A percentile compares a stretch with the other conserved stretches of the same genome.
Conservation (phyloP, 2,329 filamentous ascomycete genomes). For the Aspergillus fructus region DNA sequence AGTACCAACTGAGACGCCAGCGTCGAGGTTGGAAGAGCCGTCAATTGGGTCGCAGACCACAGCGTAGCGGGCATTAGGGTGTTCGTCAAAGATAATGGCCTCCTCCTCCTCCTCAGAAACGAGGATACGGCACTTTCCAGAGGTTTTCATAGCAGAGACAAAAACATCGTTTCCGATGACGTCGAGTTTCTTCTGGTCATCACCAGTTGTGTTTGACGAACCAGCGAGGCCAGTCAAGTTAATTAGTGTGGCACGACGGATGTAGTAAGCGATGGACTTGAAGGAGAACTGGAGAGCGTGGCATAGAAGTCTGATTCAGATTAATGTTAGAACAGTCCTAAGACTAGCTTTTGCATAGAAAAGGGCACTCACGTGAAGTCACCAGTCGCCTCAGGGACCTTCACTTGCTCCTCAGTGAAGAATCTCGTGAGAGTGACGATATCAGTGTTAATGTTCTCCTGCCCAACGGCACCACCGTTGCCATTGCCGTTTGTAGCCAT, state of each 20-base stretch:
- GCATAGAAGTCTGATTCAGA: constrained; percentile 73
- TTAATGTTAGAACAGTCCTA: background rate
- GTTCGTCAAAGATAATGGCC: constrained; percentile 77
- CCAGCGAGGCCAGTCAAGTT: constrained; percentile 94
- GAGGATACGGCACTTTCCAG: constrained; percentile 82
- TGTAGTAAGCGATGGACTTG: constrained; percentile 99
- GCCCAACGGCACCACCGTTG: constrained; percentile 52
- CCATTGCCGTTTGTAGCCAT: constrained; percentile 41
- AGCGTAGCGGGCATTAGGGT: constrained; percentile 77
- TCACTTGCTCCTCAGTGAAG: constrained; percentile 92
- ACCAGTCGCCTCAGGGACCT: constrained; percentile 91
- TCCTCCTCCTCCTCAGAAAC: constrained; percentile 99
- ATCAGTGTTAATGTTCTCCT: constrained; percentile 88
- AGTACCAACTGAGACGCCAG: constrained; percentile 94
- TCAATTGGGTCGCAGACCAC: constrained; percentile 98
- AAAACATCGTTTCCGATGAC: constrained; percentile 99
- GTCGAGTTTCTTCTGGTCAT: constrained; percentile 99
- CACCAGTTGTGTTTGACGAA: constrained; percentile 90
- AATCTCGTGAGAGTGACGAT: constrained; percentile 95
- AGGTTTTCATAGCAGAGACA: constrained; percentile 90
- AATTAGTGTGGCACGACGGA: constrained; percentile 90
- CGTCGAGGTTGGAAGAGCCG: constrained; percentile 95
- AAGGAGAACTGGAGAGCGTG: constrained; percentile 99
- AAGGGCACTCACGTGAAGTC: constrained; percentile 81
- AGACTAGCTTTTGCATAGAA: background rate